Percentiles rank a stretch among this genome's conserved stretches.
These are phyloP conservation scores for Brettanomyces naardenensis DNA, from an alignment of 805 yeast species.

Conservation along the genomic window DNA sequence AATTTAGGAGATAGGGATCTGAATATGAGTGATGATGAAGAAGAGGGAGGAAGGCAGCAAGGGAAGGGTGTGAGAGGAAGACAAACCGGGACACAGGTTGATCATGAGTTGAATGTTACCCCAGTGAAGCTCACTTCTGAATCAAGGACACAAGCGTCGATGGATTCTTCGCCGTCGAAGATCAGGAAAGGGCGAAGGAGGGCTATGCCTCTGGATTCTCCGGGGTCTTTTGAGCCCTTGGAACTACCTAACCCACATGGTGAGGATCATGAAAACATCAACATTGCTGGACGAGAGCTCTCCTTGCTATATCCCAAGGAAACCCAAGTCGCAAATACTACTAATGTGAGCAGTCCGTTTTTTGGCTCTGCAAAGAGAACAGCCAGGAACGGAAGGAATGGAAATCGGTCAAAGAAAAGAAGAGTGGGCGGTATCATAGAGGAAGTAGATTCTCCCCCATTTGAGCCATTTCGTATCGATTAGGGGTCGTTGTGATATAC, in stretches of 20 bases:
- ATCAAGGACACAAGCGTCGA: not conserved
- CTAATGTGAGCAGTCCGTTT: not conserved
- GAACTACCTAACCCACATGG: no score
- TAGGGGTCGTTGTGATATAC: no score
- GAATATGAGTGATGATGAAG: not conserved
- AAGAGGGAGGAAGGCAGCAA: not conserved
- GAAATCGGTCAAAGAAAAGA: not conserved
- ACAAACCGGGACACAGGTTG: not conserved
- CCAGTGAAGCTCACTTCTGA: slow-evolving; percentile 1
- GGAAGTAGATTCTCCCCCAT: no score
- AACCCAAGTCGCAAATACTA: no score
- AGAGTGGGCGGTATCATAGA: no score
- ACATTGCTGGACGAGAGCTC: no score
- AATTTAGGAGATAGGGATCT: not conserved
- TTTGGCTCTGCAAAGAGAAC: not conserved
- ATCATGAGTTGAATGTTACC: not conserved
- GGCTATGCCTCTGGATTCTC: no score
- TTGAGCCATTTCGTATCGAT: no score
- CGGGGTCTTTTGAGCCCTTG: no score
- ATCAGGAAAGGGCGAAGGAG: not conserved
- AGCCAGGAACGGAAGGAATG: not conserved
- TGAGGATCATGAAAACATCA: no score
- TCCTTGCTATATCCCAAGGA: no score
- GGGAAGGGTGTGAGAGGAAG: not conserved
- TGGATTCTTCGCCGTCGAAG: not conserved